phyloP scores from a whole-genome alignment of 176 grass and related monocot species.

The Panicum miliaceum region DNA sequence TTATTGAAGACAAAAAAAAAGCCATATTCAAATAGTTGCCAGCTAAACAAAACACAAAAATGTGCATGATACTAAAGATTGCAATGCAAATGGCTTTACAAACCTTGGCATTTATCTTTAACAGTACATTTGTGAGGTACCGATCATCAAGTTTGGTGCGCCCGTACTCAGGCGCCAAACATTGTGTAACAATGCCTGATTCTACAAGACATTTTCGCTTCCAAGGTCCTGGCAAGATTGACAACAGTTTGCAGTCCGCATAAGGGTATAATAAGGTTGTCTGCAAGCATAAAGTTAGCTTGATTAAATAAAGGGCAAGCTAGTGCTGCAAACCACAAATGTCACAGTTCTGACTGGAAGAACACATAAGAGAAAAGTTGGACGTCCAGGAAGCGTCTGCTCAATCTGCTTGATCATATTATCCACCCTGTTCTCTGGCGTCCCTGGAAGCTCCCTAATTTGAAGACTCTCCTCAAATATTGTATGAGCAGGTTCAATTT shows the following conservation, averaged over 20 bases:
- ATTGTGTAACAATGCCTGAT: conserved; percentile 63
- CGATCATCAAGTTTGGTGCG: conserved; percentile 46
- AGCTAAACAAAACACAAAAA: neutral
- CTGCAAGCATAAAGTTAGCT: neutral
- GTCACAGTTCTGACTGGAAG: conserved; percentile 54
- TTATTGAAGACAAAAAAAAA: conserved; percentile 23
- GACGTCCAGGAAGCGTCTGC: neutral
- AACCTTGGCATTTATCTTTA: conserved; percentile 86
- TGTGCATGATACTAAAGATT: neutral
- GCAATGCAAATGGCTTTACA: neutral
- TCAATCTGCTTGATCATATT: conserved; percentile 46
- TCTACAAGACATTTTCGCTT: conserved; percentile 55
- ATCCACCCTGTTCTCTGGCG: conserved; percentile 35
- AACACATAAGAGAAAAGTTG: conserved; percentile 58
- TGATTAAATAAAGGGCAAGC: no score
- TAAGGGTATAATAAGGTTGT: neutral
- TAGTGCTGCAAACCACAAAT: conserved; percentile 31
- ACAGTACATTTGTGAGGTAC: conserved; percentile 63
- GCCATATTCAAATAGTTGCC: neutral
- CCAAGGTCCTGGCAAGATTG: conserved; percentile 56
- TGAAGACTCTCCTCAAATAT: conserved; percentile 57
- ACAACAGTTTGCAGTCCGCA: neutral
- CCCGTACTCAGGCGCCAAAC: conserved; percentile 34
- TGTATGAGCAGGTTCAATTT: conserved; percentile 22
- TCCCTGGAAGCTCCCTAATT: neutral